phyloP scores from a whole-genome alignment of 2,329 filamentous ascomycete species.

The Dactylellina leptospora region DNA sequence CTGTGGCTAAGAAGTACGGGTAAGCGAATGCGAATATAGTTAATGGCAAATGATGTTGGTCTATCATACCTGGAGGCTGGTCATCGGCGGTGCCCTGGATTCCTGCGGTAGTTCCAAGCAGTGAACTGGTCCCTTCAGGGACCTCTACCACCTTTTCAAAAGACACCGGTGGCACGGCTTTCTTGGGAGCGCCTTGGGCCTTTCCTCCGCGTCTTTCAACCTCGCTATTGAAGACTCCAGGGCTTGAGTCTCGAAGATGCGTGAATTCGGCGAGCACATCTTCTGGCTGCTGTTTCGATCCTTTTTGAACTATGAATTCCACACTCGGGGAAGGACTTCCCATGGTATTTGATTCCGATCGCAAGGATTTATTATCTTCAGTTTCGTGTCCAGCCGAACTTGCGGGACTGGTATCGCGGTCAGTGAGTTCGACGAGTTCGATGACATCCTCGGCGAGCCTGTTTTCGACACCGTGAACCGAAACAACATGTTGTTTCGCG shows the following conservation, averaged over 20 bases:
- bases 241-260: conserved; percentile 4
- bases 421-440: conserved; percentile 17
- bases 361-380: background rate
- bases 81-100: background rate
- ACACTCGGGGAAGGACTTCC: background rate
- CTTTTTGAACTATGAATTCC: background rate
- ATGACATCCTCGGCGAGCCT: conserved; percentile 24
- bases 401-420: conserved; percentile 13
- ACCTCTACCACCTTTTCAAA: too few species aligned
- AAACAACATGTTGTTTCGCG: conserved; percentile 41
- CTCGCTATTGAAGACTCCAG: background rate
- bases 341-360: background rate
- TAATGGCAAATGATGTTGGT: background rate
- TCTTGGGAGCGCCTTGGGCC: background rate
- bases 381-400: background rate
- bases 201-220: background rate
- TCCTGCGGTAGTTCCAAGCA: background rate
- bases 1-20: too few species aligned
- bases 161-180: background rate
- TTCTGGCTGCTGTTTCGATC: conserved; percentile 9
- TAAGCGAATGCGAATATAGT: too few species aligned
- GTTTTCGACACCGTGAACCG: conserved; percentile 24
- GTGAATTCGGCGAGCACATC: conserved; percentile 29
- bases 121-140: background rate
- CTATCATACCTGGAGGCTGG: background rate